Percentiles rank a stretch among this genome's conserved stretches.
Evolutionary conservation across 768 basidiomycete species (phyloP).

Genomic region (Tephrocybe sp.): DNA sequence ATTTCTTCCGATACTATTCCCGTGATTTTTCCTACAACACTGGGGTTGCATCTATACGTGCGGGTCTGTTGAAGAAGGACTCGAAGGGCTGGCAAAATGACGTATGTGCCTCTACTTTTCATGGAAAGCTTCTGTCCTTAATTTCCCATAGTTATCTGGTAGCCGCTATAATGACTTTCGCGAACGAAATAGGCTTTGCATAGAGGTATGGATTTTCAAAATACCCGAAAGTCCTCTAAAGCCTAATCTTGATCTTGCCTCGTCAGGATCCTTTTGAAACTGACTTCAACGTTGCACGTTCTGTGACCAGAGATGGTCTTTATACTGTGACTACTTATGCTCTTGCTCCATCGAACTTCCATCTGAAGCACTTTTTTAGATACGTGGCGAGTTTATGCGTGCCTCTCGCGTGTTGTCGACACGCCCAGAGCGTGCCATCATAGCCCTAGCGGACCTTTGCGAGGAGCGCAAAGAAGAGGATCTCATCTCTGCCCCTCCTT

Average conservation of each 20-base stretch:
- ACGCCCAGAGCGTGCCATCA: conserved; percentile 78
- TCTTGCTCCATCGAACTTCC: conserved; percentile 1
- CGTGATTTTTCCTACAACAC: conserved; percentile 92
- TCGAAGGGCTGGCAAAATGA: conserved; percentile 95
- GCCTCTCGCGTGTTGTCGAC: conserved; percentile 81
- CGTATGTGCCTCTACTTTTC: conserved; percentile 42
- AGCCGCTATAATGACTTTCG: conserved; percentile 66
- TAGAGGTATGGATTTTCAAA: conserved; percentile 62
- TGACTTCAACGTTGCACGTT: conserved; percentile 96
- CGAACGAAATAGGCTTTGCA: conserved; percentile 93
- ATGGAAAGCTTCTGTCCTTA: conserved; percentile 8
- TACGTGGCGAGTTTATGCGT: conserved; percentile 98
- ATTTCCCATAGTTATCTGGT: conserved; percentile 40
- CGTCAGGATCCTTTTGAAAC: conserved; percentile 93
- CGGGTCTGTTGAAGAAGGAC: conserved; percentile 87
- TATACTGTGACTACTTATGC: conserved; percentile 69
- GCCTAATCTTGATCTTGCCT: conserved; percentile 2
- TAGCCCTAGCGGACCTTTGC: conserved; percentile 86
- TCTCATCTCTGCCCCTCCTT: conserved; percentile 49
- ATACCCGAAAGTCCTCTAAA: not conserved
- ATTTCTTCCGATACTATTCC: conserved; percentile 96
- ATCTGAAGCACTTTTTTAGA: conserved; percentile 45
- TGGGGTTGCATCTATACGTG: conserved; percentile 88
- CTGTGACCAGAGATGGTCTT: conserved; percentile 94
- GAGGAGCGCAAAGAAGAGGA: conserved; percentile 82